Base-by-base conservation (phyloP, 2,329 filamentous ascomycete genomes). In the Clonostachys rosea region DNA sequence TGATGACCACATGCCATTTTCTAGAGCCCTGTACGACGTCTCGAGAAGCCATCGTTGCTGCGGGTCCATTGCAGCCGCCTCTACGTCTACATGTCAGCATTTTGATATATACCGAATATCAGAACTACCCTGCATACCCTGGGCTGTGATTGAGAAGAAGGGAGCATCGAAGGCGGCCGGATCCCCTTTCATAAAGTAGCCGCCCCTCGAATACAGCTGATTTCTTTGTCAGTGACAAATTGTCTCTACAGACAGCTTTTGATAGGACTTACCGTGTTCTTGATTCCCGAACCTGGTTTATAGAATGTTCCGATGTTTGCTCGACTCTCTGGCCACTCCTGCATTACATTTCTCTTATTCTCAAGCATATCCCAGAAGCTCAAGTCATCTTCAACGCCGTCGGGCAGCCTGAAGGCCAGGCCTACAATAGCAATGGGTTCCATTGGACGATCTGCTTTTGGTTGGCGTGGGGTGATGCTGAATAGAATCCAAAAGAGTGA, bases 41-140 rank as follows among this genome's bases (percentile, higher is more conserved):
- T 81, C 76, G 3, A 79, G 63, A 7, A 78, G 63, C 17, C 77
- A 61, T 2, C 77, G 66, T 48, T 79, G 75, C 50, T 79, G 75
- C 1, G 77, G 77, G 43, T 81, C 76, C 58, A 50, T 74, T 1
- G 73, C 71, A 42, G 64, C 64, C 24, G 71, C 75, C 56, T 78
- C 73, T 50, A 73, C 71, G 3, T 30, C 24, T 10, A 30, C 24
- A 10, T 10, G 24, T 30, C 24, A 30, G 24, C 24, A 10, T 30
- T 30, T 10, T 9, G 24, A 30, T 30, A 30, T 30, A 30, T 3
- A 30, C 3, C 24, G 24, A 30, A 10, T 10, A 30, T 10, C 24
- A 10, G 24, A 30, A 10, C 24, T 30, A 30, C 24, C 24, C 9
- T 30, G 9, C 24, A 30, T 30, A 30, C 24, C 68, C 51, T 74